Base-by-base conservation (phyloP, 306 rosid genomes). In the Dryas alaskensis region DNA sequence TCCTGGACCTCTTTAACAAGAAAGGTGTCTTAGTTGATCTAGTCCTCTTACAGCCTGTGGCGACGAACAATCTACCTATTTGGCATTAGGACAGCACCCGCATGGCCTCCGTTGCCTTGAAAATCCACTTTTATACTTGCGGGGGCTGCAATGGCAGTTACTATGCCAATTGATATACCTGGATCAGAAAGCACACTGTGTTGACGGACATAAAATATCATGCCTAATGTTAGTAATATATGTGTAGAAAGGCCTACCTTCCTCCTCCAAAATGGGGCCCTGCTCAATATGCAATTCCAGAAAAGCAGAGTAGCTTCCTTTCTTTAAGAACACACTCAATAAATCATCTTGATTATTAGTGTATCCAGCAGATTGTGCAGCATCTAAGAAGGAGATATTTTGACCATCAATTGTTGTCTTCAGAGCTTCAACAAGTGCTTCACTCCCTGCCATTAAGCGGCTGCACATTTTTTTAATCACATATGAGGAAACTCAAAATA, bases 41-140 rank as follows among this genome's bases (percentile, higher is more conserved):
- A 25, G 67, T 22, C 44, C 67, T 69, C 72, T 51, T 40, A 69
- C 44, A 39, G 45, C 45, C 52, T 42, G 8, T 58, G 54, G 22
- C 40, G 55, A 52, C 55, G 48, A 4, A 76, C 54, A 25, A 54
- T 39, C 78, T 76, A 94, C 98, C 98, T 88, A 67, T 85, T 81
- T 80, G 96, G 97, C 97, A 91, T 89, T 60, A 92, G 90, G 84
- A 89, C 97, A 4, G 96, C 95, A 46, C 98, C 96, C 0, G 96
- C 98, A 81, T 94, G 98, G 62, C 98, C 97, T 44, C 98, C 98
- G 14, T 85, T 92, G 73, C 97, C 97, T 86, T 91, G 95, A 82
- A 94, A 91, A 58, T 91, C 93, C 61, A 94, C 96, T 80, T 78
- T 91, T 47, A 89, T 83, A 76, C 97, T 92, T 67, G 98, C 98